Conservation (phyloP, 768 basidiomycete species). For the Cystofilobasidium ferigula region DNA sequence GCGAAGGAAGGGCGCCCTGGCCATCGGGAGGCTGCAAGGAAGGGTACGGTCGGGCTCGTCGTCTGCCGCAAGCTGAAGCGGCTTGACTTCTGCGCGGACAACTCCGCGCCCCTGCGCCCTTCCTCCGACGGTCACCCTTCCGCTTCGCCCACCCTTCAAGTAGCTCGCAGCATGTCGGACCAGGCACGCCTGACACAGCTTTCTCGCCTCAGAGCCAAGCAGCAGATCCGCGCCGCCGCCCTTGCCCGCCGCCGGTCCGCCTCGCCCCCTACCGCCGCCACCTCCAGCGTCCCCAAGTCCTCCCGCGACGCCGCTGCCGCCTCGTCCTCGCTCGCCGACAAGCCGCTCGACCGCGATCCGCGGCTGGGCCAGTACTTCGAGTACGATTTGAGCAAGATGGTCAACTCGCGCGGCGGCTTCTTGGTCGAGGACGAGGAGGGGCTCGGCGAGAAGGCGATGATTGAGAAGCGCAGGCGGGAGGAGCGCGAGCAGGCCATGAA, state of each 20-base stretch:
- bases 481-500: constrained; percentile 50
- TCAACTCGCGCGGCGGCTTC: constrained; percentile 93
- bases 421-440: constrained; percentile 71
- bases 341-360: constrained; percentile 35
- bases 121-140: neutral
- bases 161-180: constrained; percentile 1
- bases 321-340: constrained; percentile 21
- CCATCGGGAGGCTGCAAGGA: no score
- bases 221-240: constrained; percentile 26
- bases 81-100: neutral
- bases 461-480: constrained; percentile 61
- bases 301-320: constrained; percentile 20
- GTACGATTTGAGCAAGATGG: constrained; percentile 91
- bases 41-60: no score
- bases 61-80: no score
- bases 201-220: constrained; percentile 35
- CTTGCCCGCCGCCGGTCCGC: constrained; percentile 19
- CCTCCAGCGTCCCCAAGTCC: constrained; percentile 12
- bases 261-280: constrained; percentile 12
- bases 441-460: constrained; percentile 44
- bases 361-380: constrained; percentile 76
- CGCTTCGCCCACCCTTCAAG: neutral
- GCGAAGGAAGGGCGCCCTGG: no score
- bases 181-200: constrained; percentile 30
- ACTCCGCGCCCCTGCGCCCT: neutral